These are phyloP conservation scores for Mycena belliarum DNA, from an alignment of 768 basidiomycete genomes.

Conservation along the genomic window DNA sequence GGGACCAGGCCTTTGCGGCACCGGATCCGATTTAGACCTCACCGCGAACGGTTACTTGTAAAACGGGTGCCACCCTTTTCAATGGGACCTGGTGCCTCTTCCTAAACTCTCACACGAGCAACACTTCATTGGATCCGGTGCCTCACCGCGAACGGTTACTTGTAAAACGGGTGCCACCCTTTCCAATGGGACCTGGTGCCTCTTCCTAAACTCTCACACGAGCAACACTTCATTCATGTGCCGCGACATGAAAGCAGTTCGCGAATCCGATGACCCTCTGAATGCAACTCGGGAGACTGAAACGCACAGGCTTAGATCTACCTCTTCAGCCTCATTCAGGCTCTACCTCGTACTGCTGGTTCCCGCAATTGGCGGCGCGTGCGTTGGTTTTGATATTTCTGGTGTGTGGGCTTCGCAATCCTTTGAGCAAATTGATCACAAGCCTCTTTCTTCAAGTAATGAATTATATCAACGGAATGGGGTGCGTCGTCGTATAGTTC, in stretches of 20 bases:
- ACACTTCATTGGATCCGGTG: conserved; percentile 9
- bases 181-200: neutral
- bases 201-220: neutral
- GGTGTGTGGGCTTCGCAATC: neutral
- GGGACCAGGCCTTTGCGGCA: neutral
- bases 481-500: conserved; percentile 29
- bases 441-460: conserved; percentile 33
- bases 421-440: neutral
- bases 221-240: neutral
- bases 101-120: neutral
- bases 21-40: conserved; percentile 16
- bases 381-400: conserved; percentile 13
- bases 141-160: neutral
- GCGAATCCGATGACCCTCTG: neutral
- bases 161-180: conserved; percentile 1
- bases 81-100: neutral
- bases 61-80: neutral
- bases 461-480: conserved; percentile 50
- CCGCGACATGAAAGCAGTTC: neutral
- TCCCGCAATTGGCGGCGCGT: conserved; percentile 8
- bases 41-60: neutral
- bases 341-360: conserved; percentile 16
- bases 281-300: neutral
- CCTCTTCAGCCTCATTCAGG: conserved; percentile 12
- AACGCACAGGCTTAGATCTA: neutral